These are phyloP conservation scores for Hsuehochloa calcarea DNA, from an alignment of 176 grass and related monocot species.

Conservation along the genomic window DNA sequence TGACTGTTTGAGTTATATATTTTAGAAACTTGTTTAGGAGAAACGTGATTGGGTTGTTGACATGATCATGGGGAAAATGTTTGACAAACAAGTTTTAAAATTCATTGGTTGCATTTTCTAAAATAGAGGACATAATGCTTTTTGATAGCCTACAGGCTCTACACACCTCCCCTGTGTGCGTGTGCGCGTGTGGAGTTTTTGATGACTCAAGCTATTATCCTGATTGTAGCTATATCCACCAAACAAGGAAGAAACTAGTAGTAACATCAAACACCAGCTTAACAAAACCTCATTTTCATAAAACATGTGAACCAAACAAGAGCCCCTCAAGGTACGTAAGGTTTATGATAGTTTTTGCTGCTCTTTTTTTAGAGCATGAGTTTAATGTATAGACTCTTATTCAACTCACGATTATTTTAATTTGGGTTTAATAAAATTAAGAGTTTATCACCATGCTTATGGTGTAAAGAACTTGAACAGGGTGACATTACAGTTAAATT, in stretches of 20 bases:
- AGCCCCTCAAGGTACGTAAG: neutral
- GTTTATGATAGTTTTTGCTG: neutral
- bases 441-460: conserved; percentile 10
- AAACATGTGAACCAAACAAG: neutral
- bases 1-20: neutral
- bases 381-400: neutral
- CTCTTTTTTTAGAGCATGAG: neutral
- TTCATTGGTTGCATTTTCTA: too few species aligned
- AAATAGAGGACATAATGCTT: too few species aligned
- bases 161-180: too few species aligned
- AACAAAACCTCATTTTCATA: neutral
- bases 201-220: neutral
- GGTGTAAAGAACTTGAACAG: conserved; percentile 26
- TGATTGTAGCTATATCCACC: neutral
- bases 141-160: too few species aligned
- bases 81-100: too few species aligned
- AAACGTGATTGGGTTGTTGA: too few species aligned
- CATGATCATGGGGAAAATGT: too few species aligned
- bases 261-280: neutral
- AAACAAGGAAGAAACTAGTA: neutral
- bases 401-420: neutral
- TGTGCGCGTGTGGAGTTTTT: neutral
- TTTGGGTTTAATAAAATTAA: neutral
- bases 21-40: neutral
- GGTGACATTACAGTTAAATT: conserved; percentile 24